These are phyloP conservation scores for Phyllosticta citriasiana DNA, from an alignment of 2,329 filamentous ascomycete genomes.

Conservation along the genomic window DNA sequence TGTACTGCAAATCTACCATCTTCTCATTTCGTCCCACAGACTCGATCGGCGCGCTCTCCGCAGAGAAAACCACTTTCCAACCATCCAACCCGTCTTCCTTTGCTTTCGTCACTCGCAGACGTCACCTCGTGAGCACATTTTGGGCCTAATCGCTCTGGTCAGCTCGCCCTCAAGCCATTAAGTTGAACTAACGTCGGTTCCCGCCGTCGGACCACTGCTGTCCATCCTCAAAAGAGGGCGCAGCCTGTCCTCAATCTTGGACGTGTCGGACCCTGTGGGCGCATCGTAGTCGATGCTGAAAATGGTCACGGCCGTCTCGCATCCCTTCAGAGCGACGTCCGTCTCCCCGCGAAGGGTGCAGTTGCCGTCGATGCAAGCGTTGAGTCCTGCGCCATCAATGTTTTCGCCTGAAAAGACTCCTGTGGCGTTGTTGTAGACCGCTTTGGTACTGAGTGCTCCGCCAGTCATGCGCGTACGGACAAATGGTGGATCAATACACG, in stretches of 20 bases:
- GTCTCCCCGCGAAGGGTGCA: conserved; percentile 43
- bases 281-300: conserved; percentile 45
- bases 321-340: conserved; percentile 35
- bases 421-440: conserved; percentile 34
- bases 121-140: not conserved
- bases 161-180: not conserved
- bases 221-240: not conserved
- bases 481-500: conserved; percentile 33
- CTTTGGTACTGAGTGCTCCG: conserved; percentile 38
- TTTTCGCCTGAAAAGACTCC: conserved; percentile 38
- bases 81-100: not conserved
- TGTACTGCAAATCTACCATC: not conserved
- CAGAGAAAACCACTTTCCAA: not conserved
- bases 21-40: not conserved
- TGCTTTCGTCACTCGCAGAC: not conserved
- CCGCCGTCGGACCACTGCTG: not conserved
- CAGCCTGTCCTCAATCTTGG: conserved; percentile 13
- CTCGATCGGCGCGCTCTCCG: not conserved
- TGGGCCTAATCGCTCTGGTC: not conserved
- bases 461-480: conserved; percentile 41
- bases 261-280: conserved; percentile 26
- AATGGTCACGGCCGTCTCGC: conserved; percentile 32
- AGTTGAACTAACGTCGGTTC: not conserved
- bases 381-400: conserved; percentile 42
- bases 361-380: conserved; percentile 43